Evolutionary conservation across 345 rosid species (phyloP).

Genomic region (Eucalyptus sp.): DNA sequence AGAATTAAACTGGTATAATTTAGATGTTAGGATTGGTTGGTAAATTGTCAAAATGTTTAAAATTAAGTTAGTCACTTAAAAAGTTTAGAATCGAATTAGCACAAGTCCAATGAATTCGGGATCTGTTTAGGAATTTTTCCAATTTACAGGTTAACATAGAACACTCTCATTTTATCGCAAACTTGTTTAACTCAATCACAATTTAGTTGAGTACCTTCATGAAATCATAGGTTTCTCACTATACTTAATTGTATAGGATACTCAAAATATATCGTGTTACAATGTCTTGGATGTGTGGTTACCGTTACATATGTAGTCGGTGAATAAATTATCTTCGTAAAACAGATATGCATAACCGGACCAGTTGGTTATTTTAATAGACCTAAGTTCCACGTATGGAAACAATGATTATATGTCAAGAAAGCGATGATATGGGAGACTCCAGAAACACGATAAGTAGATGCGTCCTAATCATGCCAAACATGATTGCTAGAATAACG

Average conservation of each 20-base stretch:
- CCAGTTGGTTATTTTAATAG: background rate
- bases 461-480: background rate
- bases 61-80: too few species aligned
- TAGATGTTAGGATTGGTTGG: too few species aligned
- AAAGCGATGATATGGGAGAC: background rate
- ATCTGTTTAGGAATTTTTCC: too few species aligned
- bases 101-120: accelerated
- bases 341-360: background rate
- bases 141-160: background rate
- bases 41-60: too few species aligned
- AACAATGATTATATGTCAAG: background rate
- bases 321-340: background rate
- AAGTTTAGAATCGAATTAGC: too few species aligned
- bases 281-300: background rate
- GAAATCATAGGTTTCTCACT: background rate
- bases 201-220: background rate
- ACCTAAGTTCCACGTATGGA: background rate
- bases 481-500: background rate
- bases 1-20: accelerated
- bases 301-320: background rate
- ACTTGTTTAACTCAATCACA: background rate
- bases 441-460: background rate
- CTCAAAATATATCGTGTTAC: background rate
- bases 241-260: background rate
- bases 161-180: background rate